These are phyloP conservation scores for Phanerodontia chrysosporium DNA, from an alignment of 768 basidiomycete genomes.

Conservation along the genomic window DNA sequence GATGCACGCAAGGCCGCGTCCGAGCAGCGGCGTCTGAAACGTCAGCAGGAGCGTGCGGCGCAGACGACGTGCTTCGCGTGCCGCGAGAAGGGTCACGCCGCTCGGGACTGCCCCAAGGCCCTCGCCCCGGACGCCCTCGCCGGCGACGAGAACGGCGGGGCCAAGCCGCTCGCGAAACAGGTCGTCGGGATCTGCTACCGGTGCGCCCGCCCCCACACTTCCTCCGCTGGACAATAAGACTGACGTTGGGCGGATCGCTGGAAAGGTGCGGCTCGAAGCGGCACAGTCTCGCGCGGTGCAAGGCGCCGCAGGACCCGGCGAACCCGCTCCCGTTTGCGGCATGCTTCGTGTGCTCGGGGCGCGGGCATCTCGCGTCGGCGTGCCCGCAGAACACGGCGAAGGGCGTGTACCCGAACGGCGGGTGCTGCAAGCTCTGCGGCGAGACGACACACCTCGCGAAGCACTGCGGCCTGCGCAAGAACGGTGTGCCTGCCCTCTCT, in stretches of 20 bases:
- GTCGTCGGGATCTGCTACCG: conserved; percentile 58
- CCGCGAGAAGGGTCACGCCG: conserved; percentile 77
- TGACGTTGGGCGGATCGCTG: too few relatives aligned
- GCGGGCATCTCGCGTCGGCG: conserved; percentile 80
- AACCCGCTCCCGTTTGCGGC: conserved; percentile 83
- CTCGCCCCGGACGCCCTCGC: too few relatives aligned
- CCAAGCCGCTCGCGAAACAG: conserved; percentile 46
- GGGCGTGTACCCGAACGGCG: conserved; percentile 89
- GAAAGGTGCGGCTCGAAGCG: conserved; percentile 75
- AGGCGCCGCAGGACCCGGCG: conserved; percentile 51
- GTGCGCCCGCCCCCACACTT: conserved; percentile 13
- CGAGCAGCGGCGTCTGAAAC: conserved; percentile 62
- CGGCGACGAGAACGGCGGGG: conserved; percentile 16
- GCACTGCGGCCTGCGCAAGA: conserved; percentile 66
- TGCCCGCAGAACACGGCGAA: conserved; percentile 79
- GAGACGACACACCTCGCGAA: conserved; percentile 82
- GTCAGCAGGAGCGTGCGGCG: conserved; percentile 52
- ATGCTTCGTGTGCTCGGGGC: conserved; percentile 84
- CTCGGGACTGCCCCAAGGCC: conserved; percentile 69
- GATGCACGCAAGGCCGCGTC: conserved; percentile 30
- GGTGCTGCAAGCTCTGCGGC: conserved; percentile 85
- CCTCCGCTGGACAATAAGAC: too few relatives aligned
- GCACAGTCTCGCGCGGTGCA: conserved; percentile 80
- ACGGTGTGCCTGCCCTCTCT: conserved; percentile 37
- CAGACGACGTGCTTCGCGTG: conserved; percentile 83